Conservation (phyloP, 441 rosid genomes). For the Metrosideros polymorpha region DNA sequence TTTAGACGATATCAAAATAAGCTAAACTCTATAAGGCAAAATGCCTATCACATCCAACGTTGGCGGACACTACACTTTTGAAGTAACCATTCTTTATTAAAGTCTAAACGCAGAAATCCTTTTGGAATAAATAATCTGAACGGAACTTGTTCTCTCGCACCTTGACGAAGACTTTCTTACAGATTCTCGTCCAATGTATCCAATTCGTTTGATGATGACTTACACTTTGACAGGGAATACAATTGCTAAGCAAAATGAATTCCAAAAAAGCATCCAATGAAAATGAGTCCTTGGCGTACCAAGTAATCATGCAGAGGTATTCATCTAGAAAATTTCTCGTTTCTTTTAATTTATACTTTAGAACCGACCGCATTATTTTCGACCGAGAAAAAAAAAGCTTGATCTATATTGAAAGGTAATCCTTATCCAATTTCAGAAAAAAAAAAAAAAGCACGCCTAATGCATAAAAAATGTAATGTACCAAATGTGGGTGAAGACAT, state of each 20-base stretch:
- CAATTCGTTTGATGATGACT: background rate
- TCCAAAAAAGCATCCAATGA: background rate
- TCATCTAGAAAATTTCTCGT: accelerated
- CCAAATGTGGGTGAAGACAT: background rate
- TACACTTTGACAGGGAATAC: accelerated
- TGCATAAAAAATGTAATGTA: background rate
- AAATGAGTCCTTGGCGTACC: background rate
- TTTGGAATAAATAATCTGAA: background rate
- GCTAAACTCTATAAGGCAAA: background rate
- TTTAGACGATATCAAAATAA: background rate
- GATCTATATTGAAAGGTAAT: background rate
- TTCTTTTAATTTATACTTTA: background rate
- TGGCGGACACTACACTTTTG: background rate
- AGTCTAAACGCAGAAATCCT: background rate
- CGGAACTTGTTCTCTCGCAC: background rate
- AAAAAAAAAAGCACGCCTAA: background rate
- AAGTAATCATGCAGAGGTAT: accelerated
- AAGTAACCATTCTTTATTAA: background rate
- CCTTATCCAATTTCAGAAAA: background rate
- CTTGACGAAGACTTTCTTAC: background rate
- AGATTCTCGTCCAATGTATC: background rate
- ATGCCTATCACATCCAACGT: background rate
- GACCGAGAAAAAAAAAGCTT: background rate
- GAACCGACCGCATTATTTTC: background rate
- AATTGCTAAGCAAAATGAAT: background rate